phyloP scores from a whole-genome alignment of 306 rosid species.

The Prunus mira region DNA sequence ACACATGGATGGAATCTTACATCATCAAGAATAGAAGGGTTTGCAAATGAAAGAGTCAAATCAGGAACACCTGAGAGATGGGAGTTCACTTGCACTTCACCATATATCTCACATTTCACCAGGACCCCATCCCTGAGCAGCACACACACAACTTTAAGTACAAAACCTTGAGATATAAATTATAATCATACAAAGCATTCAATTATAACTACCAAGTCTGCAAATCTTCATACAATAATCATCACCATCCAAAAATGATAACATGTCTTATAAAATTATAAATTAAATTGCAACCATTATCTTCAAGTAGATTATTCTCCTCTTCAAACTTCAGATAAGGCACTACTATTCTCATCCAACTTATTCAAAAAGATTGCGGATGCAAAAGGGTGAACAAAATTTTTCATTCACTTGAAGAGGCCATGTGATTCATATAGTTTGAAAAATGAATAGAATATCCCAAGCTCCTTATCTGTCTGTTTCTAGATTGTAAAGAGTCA shows the following conservation, averaged over 20 bases:
- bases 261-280: not conserved
- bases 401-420: not conserved
- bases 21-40: slow-evolving; percentile 83
- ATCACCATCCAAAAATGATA: not conserved
- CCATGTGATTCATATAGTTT: not conserved
- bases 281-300: not conserved
- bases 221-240: not conserved
- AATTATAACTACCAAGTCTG: not conserved
- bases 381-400: not conserved
- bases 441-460: not conserved
- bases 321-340: slow-evolving; percentile 8
- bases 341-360: slow-evolving; percentile 6
- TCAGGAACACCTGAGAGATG: slow-evolving; percentile 92
- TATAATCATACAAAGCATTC: not conserved
- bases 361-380: slow-evolving; percentile 4
- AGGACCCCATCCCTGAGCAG: slow-evolving; percentile 73
- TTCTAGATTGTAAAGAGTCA: not conserved
- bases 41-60: slow-evolving; percentile 78
- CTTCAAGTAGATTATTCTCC: slow-evolving; percentile 11
- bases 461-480: not conserved
- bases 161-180: not conserved
- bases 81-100: slow-evolving; percentile 92
- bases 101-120: slow-evolving; percentile 85
- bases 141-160: slow-evolving; percentile 8
- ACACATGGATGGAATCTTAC: slow-evolving; percentile 94